Percentiles rank a stretch among this genome's conserved stretches.
Conservation (phyloP, 768 basidiomycete species). For the Candolleomyces aberdarensis region DNA sequence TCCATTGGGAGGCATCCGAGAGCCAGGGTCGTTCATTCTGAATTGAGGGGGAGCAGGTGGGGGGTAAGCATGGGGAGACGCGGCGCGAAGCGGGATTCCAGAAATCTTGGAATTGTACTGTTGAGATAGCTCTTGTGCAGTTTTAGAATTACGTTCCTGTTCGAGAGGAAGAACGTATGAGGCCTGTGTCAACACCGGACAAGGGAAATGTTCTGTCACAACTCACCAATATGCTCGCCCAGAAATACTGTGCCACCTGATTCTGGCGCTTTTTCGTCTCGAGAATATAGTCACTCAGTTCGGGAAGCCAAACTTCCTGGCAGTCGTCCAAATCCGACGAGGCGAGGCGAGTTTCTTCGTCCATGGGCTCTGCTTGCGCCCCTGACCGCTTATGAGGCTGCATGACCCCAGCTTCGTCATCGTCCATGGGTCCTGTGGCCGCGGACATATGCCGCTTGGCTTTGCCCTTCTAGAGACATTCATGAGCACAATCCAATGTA, state of each 20-base stretch:
- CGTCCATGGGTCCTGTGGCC: slow-evolving; percentile 20
- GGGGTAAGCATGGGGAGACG: slow-evolving; percentile 23
- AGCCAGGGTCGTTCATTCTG: neutral
- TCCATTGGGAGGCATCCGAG: slow-evolving; percentile 13
- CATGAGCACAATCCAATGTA: slow-evolving; percentile 15
- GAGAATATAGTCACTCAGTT: slow-evolving; percentile 64
- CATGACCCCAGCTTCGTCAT: slow-evolving; percentile 12
- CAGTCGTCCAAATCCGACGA: slow-evolving; percentile 85
- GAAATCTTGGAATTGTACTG: slow-evolving; percentile 52
- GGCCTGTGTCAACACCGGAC: neutral
- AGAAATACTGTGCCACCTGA: slow-evolving; percentile 73
- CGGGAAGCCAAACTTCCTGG: slow-evolving; percentile 70
- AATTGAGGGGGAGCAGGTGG: slow-evolving; percentile 4
- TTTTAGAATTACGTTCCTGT: slow-evolving; percentile 68
- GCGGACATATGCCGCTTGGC: slow-evolving; percentile 28
- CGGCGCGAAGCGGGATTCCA: slow-evolving; percentile 37
- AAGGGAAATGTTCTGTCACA: neutral
- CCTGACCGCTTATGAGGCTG: slow-evolving; percentile 19
- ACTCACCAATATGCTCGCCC: slow-evolving; percentile 60
- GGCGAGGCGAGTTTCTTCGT: slow-evolving; percentile 44
- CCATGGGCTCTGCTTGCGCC: slow-evolving; percentile 20
- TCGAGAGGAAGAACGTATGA: slow-evolving; percentile 4
- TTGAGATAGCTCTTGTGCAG: slow-evolving; percentile 57
- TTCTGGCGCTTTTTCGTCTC: slow-evolving; percentile 73
- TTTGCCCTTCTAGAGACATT: slow-evolving; percentile 23